Conservation (phyloP, 2,329 filamentous ascomycete species). For the Apiospora saccharicola region DNA sequence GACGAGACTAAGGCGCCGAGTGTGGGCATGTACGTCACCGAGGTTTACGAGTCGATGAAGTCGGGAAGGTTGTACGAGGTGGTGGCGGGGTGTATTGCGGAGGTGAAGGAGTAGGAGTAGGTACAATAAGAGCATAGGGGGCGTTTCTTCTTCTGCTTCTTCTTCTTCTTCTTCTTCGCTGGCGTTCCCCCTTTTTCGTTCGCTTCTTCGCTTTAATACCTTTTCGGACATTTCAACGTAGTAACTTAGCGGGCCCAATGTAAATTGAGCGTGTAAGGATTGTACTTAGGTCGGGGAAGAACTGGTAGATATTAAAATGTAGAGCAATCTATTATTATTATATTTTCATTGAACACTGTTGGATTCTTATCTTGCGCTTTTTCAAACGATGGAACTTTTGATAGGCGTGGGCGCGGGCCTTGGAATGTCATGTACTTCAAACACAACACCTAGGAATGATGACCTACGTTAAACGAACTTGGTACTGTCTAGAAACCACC, state of each 20-base stretch:
- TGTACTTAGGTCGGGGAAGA: background rate
- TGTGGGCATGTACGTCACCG: conserved; percentile 30
- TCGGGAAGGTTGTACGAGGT: conserved; percentile 29
- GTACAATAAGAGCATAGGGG: background rate
- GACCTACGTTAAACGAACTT: no score
- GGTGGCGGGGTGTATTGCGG: conserved; percentile 26
- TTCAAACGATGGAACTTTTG: no score
- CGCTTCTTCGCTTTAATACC: background rate
- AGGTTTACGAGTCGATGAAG: conserved; percentile 36
- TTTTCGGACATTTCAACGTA: background rate
- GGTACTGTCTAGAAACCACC: no score
- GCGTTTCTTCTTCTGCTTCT: no score
- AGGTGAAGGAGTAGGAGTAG: background rate
- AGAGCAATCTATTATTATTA: background rate
- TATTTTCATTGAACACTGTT: background rate
- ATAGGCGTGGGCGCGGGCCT: no score
- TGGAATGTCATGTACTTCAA: no score
- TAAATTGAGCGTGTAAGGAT: background rate
- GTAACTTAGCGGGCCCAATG: background rate
- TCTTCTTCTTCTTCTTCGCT: background rate
- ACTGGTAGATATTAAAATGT: background rate
- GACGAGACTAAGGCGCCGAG: conserved; percentile 27
- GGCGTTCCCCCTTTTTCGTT: no score
- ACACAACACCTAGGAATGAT: no score
- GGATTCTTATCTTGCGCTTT: background rate